Conservation (phyloP, 805 yeast species). For the Isabelozyma rhagii region DNA sequence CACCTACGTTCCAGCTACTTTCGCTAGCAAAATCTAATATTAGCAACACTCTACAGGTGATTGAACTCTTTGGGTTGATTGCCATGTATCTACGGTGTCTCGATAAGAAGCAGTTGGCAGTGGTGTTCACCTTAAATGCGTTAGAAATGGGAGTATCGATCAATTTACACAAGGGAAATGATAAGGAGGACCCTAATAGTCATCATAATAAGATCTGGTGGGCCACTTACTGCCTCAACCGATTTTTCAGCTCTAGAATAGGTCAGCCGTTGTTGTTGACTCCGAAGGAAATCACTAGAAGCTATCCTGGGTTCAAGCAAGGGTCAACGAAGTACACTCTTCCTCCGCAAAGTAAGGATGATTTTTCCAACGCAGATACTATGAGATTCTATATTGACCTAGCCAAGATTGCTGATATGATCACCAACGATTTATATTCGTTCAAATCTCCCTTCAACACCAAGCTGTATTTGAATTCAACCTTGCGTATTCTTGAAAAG, state of each 20-base stretch:
- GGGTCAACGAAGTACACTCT: neutral
- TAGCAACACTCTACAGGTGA: constrained; percentile 14
- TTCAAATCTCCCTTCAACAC: constrained; percentile 11
- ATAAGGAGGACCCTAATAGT: constrained; percentile 3
- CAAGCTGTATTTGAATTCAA: constrained; percentile 12
- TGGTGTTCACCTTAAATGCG: constrained; percentile 19
- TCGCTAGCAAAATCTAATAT: constrained; percentile 8
- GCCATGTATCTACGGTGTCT: constrained; percentile 20
- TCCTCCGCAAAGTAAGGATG: constrained; percentile 4
- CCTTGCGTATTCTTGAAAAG: constrained; percentile 6
- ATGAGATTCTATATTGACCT: constrained; percentile 18
- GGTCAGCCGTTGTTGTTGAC: constrained; percentile 21
- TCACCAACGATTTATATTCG: constrained; percentile 18
- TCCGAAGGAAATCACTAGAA: constrained; percentile 14
- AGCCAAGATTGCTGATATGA: constrained; percentile 22
- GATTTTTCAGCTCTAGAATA: constrained; percentile 20
- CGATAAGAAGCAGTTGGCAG: constrained; percentile 25
- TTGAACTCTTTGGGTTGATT: constrained; percentile 20
- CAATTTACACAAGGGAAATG: constrained; percentile 18
- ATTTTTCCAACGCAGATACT: constrained; percentile 9
- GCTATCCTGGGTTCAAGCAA: constrained; percentile 1
- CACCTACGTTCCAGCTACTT: constrained; percentile 14
- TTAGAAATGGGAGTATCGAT: constrained; percentile 23
- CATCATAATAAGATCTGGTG: constrained; percentile 16
- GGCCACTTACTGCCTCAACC: constrained; percentile 23